Percentiles rank a stretch among this genome's conserved stretches.
phyloP scores from a whole-genome alignment of 2,329 filamentous ascomycete species.

The Thielaviopsis populi region DNA sequence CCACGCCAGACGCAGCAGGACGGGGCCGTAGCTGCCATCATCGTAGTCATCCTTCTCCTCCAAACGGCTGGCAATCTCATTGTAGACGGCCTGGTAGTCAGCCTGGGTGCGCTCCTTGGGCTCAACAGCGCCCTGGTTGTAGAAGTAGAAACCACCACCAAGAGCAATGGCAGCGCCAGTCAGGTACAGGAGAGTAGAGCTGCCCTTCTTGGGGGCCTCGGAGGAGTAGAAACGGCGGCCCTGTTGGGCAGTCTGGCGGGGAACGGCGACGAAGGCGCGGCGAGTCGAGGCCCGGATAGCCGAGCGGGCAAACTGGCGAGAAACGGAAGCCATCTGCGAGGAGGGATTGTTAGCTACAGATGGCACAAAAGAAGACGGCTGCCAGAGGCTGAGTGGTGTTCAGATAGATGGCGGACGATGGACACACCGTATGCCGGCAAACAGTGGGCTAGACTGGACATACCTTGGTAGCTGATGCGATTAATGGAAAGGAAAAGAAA shows the following conservation, averaged over 20 bases:
- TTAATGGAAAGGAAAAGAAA: conserved; percentile 4
- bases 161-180: conserved; percentile 43
- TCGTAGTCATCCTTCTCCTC: conserved; percentile 92
- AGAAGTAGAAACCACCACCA: conserved; percentile 52
- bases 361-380: neutral
- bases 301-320: conserved; percentile 41
- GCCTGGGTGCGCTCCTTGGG: conserved; percentile 55
- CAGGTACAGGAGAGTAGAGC: conserved; percentile 38
- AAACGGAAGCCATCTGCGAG: conserved; percentile 27
- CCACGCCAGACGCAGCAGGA: conserved; percentile 83
- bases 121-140: conserved; percentile 40
- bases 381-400: neutral
- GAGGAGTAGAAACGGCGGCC: conserved; percentile 69
- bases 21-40: conserved; percentile 88
- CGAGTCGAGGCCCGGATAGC: conserved; percentile 45
- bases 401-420: no score
- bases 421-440: neutral
- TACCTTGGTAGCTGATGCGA: conserved; percentile 4
- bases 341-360: conserved; percentile 5
- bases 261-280: conserved; percentile 39
- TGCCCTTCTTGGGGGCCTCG: conserved; percentile 40
- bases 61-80: conserved; percentile 63
- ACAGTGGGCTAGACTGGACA: neutral
- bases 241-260: conserved; percentile 53
- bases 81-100: conserved; percentile 93